Conservation (phyloP, 352 stramenopile genomes). For the Pythium angustatum region DNA sequence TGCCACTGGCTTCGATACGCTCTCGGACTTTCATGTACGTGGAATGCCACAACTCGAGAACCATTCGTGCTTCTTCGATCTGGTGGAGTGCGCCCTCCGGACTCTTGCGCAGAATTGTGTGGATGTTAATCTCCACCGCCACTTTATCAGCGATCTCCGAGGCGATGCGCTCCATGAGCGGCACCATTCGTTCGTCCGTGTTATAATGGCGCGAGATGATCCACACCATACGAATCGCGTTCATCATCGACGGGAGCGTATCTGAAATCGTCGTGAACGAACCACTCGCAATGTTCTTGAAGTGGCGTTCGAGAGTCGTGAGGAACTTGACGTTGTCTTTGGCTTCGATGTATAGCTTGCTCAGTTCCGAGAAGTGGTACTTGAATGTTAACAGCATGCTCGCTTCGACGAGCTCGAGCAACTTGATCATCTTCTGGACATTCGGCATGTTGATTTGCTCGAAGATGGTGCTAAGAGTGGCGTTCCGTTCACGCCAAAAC, state of each 20-base stretch:
- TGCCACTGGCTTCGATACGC: conserved; percentile 93
- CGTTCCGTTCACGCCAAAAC: conserved; percentile 95
- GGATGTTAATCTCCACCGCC: conserved; percentile 89
- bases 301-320: conserved; percentile 94
- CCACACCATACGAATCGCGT: conserved; percentile 96
- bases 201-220: conserved; percentile 98
- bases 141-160: conserved; percentile 94
- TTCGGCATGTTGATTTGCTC: conserved; percentile 95
- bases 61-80: conserved; percentile 90
- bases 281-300: conserved; percentile 93
- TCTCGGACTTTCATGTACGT: conserved; percentile 96
- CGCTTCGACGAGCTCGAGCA: conserved; percentile 90
- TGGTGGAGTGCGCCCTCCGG: conserved; percentile 75
- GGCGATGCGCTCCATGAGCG: conserved; percentile 95
- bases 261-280: conserved; percentile 92
- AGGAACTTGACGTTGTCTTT: conserved; percentile 98
- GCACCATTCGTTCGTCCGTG: conserved; percentile 96
- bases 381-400: conserved; percentile 93
- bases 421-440: conserved; percentile 95
- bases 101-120: conserved; percentile 83
- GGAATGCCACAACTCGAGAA: conserved; percentile 92
- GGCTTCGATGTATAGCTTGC: conserved; percentile 94
- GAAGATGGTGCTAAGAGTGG: conserved; percentile 93
- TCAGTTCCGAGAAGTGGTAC: conserved; percentile 94
- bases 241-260: conserved; percentile 96